Base-by-base conservation (phyloP, 805 yeast genomes). In the Metschnikowia dekortorum region DNA sequence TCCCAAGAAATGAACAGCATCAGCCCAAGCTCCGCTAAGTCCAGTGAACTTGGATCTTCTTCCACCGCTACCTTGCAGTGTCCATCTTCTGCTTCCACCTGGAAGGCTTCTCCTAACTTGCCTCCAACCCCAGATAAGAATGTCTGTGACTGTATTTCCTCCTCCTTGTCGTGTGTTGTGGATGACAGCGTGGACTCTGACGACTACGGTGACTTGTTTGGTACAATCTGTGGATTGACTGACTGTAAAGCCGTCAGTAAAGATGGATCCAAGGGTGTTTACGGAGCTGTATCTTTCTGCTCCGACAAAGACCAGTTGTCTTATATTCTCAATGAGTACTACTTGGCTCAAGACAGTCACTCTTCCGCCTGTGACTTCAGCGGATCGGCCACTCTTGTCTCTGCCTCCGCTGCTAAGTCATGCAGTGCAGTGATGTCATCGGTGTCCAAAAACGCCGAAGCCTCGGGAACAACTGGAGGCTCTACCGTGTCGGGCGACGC, bases 111-210 rank as follows among this genome's bases (percentile, higher is more conserved):
- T 32, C 75, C 84, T n/a, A 68, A 62, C 32, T 75, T 87, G 63
- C 95, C 95, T 61, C 95, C 94, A 68, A 83, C 89, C 47, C 95
- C 95, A 56, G 78, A 85, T 61, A 64, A 76, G 46, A 75, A 65
- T 42, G 73, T 79, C 49, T 87, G 94, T 76, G 71, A 76, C 53
- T 87, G 95, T 75, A 73, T 85, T 73, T 62, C 75, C 34, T 59
- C 61, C 29, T 69, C 89, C 10, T 71, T 78, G 57, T 47, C 67
- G 22, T 87, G 95, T 80, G 85, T 84, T 54, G 79, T 87, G 49
- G 56, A 71, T 34, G 80, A 73, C 53, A 73, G 70, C 55, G 87
- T 85, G 52, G 74, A 70, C 52, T 58, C 61, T 13, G 76, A 75
- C 3, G 84, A 85, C 60, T 87, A 86, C 65, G 74, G 77, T 50